Conservation (phyloP, 257 asterid genomes). For the Primulina huaijiensis region DNA sequence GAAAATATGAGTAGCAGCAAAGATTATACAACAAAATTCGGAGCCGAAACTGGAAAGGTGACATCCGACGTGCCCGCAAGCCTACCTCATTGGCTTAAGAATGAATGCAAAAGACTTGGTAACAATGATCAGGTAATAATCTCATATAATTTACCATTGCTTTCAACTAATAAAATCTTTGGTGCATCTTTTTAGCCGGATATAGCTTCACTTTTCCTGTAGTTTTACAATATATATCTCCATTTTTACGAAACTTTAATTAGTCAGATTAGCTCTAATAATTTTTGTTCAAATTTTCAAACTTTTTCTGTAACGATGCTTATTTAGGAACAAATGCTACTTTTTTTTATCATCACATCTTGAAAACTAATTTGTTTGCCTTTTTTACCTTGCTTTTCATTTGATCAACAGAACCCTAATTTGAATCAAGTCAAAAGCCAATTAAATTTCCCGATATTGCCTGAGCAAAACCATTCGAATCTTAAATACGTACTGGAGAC, state of each 20-base stretch:
- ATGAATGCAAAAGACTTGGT: slow-evolving; percentile 44
- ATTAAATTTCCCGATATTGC: not conserved
- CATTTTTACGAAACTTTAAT: not conserved
- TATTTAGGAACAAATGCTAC: not conserved
- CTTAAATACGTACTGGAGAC: not conserved
- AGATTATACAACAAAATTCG: slow-evolving; percentile 46
- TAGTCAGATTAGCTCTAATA: too few species aligned
- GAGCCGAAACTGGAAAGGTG: slow-evolving; percentile 37
- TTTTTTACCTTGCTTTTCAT: slow-evolving; percentile 29
- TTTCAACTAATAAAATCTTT: not conserved
- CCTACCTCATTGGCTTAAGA: slow-evolving; percentile 77
- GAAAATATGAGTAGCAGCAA: slow-evolving; percentile 39
- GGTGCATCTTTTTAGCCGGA: not conserved
- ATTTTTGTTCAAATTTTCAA: not conserved
- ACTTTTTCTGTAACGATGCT: not conserved
- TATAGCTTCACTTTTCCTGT: not conserved
- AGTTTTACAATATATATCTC: not conserved
- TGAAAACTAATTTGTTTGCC: slow-evolving; percentile 13
- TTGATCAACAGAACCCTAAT: slow-evolving; percentile 39
- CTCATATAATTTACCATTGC: slow-evolving; percentile 1
- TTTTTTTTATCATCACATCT: not conserved
- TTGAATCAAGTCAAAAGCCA: slow-evolving; percentile 16
- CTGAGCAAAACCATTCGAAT: slow-evolving; percentile 9
- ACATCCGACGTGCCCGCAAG: slow-evolving; percentile 27
- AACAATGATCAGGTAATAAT: slow-evolving; percentile 48